A percentile compares a stretch with the other conserved stretches of the same genome.
phyloP scores from a whole-genome alignment of 2,329 filamentous ascomycete genomes.

The Xylariaceae sp. region DNA sequence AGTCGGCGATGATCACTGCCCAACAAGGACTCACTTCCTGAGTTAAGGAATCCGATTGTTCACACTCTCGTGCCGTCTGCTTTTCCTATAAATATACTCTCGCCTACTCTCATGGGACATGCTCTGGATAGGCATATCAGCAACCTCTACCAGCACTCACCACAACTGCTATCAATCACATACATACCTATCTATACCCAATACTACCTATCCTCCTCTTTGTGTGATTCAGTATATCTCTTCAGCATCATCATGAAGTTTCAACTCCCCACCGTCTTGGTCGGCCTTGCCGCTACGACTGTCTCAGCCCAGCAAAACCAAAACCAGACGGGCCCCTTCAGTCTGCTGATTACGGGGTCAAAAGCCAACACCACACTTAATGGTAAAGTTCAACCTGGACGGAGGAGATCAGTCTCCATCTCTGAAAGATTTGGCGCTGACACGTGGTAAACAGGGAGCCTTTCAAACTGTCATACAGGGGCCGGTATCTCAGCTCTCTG shows the following conservation, averaged over 20 bases:
- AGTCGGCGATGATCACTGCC: slow-evolving; percentile 13
- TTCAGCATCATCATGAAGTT: slow-evolving; percentile 29
- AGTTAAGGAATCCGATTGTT: background rate
- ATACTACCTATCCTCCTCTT: background rate
- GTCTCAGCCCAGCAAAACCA: slow-evolving; percentile 31
- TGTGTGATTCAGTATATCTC: background rate
- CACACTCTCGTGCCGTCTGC: background rate
- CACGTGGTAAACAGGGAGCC: slow-evolving; percentile 23
- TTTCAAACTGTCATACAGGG: slow-evolving; percentile 32
- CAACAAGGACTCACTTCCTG: background rate
- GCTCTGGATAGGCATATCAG: no score
- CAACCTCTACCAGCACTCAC: background rate
- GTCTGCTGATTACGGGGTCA: slow-evolving; percentile 30
- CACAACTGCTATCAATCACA: background rate
- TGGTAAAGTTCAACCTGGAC: slow-evolving; percentile 18
- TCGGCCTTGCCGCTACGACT: slow-evolving; percentile 27
- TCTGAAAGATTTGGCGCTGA: slow-evolving; percentile 7
- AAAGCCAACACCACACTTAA: slow-evolving; percentile 24
- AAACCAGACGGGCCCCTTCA: slow-evolving; percentile 32
- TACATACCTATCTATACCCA: background rate
- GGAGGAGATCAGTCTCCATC: background rate
- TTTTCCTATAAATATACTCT: background rate
- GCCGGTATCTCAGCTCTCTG: slow-evolving; percentile 34
- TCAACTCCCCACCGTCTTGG: slow-evolving; percentile 22
- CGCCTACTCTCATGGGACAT: background rate